phyloP scores from a whole-genome alignment of 1,284 basidiomycete species.

The Exobasidium cylindrosporum region DNA sequence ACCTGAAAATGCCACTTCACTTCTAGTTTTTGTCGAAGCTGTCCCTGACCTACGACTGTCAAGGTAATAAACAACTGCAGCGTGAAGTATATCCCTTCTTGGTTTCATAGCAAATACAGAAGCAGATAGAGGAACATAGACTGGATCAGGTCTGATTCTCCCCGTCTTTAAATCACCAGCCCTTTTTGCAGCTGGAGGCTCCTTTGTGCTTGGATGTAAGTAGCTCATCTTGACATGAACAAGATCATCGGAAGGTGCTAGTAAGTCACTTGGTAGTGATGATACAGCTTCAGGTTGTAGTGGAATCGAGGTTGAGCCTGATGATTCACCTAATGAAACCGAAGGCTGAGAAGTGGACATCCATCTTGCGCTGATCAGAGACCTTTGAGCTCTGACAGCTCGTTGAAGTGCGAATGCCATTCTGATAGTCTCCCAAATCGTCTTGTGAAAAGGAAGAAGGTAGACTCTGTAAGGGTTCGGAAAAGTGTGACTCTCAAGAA shows the following conservation, averaged over 20 bases:
- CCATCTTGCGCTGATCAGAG: no score
- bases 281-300: not conserved
- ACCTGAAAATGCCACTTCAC: conserved; percentile 83
- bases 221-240: conserved; percentile 37
- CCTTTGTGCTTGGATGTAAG: conserved; percentile 21
- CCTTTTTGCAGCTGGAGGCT: not conserved
- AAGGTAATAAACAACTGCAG: conserved; percentile 84
- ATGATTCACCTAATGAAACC: not conserved
- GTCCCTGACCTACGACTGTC: conserved; percentile 83
- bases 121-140: conserved; percentile 70
- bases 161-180: conserved; percentile 4
- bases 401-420: no score
- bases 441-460: no score
- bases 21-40: conserved; percentile 85
- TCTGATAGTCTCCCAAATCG: no score
- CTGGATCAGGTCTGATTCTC: not conserved
- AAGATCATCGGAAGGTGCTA: conserved; percentile 3
- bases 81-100: conserved; percentile 86
- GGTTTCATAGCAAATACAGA: conserved; percentile 81
- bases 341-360: not conserved
- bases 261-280: no score
- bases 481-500: no score
- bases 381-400: no score
- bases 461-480: no score
- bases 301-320: not conserved